Base-by-base conservation (phyloP, 768 basidiomycete genomes). In the Tricholoma saponaceum region DNA sequence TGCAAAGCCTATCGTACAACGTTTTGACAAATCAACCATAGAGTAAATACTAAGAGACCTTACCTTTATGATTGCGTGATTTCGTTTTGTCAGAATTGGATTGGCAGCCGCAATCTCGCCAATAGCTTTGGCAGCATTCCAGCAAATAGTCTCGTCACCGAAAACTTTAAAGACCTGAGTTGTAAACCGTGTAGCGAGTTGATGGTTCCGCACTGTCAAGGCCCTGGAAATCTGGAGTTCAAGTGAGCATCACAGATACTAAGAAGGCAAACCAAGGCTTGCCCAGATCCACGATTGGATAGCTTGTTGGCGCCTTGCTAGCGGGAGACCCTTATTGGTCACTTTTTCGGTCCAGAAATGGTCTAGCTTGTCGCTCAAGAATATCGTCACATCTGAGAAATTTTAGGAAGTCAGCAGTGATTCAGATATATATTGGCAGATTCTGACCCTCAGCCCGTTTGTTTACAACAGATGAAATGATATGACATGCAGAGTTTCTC, bases 31-130 rank as follows among this genome's bases (percentile, higher is more conserved):
- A 4, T 52, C 18, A 14, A 25, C 37, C 5, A 25, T 32, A 41
- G 35, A 25, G 3, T 16, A 37, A 18, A 44, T n/a, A 50, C 3
- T 32, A 54, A 25, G 0, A 23, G 50, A 9, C 62, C 77, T 56
- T 57, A 92, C 96, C 79, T 87, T 89, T 37, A 93, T 76, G 13
- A 90, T 79, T 1, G 91, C 84, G 69, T 86, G 81, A 65, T 96
- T 89, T 51, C 77, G 76, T 72, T 93, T 98, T 9, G 83, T 88
- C 62, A 97, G 69, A 23, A 89, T 71, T 8, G 72, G 67, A 62
- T 92, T 90, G 1, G 77, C 70, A 28, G 79, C 78, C 5, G 83
- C 80, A 35, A 95, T 73, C 46, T 82, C 73, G 0, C 92, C 92
- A 37, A 98, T 70, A 0, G 84, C 83, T 58, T 80, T 84, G 0